A percentile compares a stretch with the other conserved stretches of the same genome.
phyloP scores from a whole-genome alignment of 129 eudicot genomes.

The Gnaphalium uliginosum region DNA sequence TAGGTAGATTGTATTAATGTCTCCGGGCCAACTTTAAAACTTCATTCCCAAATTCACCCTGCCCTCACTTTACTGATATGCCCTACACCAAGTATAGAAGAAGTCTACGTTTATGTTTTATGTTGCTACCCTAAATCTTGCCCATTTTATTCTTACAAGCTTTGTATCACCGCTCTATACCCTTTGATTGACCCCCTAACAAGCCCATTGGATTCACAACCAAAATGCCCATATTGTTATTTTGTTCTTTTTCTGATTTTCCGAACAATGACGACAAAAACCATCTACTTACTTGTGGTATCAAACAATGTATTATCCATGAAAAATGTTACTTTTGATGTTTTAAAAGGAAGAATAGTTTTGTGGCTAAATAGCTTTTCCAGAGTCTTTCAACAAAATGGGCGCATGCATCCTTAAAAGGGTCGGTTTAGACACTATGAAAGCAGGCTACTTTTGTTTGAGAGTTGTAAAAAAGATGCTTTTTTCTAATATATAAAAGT shows the following conservation, averaged over 20 bases:
- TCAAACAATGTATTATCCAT: background rate
- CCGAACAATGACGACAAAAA: too few species aligned
- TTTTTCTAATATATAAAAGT: constrained; percentile 4
- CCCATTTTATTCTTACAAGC: background rate
- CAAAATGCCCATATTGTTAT: too few species aligned
- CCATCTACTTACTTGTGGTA: background rate
- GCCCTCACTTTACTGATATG: background rate
- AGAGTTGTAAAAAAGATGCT: constrained; percentile 10
- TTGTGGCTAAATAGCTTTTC: background rate
- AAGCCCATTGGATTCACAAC: background rate
- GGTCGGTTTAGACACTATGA: constrained; percentile 2
- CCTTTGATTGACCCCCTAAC: background rate
- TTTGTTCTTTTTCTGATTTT: too few species aligned
- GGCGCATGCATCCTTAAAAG: background rate
- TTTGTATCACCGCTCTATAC: background rate
- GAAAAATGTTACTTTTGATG: background rate
- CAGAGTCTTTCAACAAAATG: background rate
- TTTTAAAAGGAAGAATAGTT: background rate
- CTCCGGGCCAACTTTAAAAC: background rate
- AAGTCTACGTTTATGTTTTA: too few species aligned
- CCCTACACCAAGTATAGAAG: background rate
- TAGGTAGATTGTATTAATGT: constrained; percentile 3
- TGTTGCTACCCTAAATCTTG: too few species aligned
- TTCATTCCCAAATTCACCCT: background rate
- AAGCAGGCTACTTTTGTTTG: constrained; percentile 14